Conservation (phyloP, 345 rosid genomes). For the Brassica juncea region DNA sequence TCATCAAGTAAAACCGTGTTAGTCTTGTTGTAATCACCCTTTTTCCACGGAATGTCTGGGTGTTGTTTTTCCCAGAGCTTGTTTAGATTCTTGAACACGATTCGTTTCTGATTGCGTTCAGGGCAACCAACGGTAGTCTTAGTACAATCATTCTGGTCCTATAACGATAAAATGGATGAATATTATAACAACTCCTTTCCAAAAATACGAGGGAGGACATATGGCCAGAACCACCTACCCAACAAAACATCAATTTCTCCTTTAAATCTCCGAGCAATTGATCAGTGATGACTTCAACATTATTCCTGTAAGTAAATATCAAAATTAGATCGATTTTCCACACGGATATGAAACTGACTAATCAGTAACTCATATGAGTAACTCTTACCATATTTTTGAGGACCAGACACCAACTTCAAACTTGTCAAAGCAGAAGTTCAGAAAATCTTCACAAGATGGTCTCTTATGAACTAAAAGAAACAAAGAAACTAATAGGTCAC, state of each 20-base stretch:
- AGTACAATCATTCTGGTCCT: not conserved
- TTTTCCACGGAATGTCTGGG: too few species aligned
- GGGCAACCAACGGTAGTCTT: not conserved
- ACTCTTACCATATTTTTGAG: not conserved
- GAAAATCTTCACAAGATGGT: slow-evolving; percentile 46
- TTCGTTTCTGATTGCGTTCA: not conserved
- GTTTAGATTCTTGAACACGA: too few species aligned
- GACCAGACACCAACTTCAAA: slow-evolving; percentile 56
- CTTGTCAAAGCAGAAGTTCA: slow-evolving; percentile 51
- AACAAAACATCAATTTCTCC: not conserved
- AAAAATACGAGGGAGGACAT: not conserved
- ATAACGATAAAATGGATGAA: not conserved
- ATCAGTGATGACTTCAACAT: not conserved
- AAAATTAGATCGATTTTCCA: not conserved
- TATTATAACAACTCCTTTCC: not conserved
- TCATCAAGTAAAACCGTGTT: too few species aligned
- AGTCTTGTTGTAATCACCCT: too few species aligned
- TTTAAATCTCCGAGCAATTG: not conserved
- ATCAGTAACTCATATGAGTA: not conserved
- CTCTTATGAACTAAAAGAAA: slow-evolving; percentile 23
- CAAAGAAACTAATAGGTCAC: too few species aligned
- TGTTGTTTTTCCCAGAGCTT: too few species aligned
- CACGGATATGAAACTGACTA: too few species aligned
- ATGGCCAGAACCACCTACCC: not conserved
- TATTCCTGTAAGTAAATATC: not conserved